Percentiles rank a stretch among this genome's conserved stretches.
Evolutionary conservation across 148 eudicot genomes (phyloP).

Genomic region (Vaccinium myrtillus): DNA sequence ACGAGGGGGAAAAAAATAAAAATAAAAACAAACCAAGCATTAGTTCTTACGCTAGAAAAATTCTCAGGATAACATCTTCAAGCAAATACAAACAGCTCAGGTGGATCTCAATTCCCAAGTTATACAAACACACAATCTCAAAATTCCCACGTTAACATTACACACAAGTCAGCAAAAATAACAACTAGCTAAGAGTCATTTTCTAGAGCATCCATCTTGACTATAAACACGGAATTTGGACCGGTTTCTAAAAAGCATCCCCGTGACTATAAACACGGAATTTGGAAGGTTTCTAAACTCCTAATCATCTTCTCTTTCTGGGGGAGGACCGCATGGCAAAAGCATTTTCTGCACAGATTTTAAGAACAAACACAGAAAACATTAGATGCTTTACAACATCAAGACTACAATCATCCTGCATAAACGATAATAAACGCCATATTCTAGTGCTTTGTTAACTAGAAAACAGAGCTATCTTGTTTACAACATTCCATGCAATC

Average conservation of each 20-base stretch:
- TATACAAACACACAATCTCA: too few species aligned
- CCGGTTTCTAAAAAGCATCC: too few species aligned
- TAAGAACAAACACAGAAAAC: background rate
- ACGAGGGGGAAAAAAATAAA: too few species aligned
- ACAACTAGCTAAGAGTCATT: too few species aligned
- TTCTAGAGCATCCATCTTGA: too few species aligned
- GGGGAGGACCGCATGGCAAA: conserved; percentile 77
- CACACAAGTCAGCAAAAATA: too few species aligned
- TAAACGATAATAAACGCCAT: background rate
- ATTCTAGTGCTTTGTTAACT: background rate
- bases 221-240: too few species aligned
- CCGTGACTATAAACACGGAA: background rate
- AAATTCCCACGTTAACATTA: too few species aligned
- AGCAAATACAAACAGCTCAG: background rate
- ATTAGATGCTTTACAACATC: background rate
- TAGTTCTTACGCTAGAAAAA: background rate
- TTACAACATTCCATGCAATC: background rate
- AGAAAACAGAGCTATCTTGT: background rate
- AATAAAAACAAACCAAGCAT: too few species aligned
- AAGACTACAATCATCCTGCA: background rate
- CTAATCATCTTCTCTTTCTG: conserved; percentile 61
- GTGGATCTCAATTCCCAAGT: background rate
- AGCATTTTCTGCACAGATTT: conserved; percentile 69
- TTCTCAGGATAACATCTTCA: background rate
- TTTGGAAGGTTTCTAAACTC: background rate